phyloP scores from a whole-genome alignment of 2,329 filamentous ascomycete species.

The Ophiocordyceps camponoti-floridani region DNA sequence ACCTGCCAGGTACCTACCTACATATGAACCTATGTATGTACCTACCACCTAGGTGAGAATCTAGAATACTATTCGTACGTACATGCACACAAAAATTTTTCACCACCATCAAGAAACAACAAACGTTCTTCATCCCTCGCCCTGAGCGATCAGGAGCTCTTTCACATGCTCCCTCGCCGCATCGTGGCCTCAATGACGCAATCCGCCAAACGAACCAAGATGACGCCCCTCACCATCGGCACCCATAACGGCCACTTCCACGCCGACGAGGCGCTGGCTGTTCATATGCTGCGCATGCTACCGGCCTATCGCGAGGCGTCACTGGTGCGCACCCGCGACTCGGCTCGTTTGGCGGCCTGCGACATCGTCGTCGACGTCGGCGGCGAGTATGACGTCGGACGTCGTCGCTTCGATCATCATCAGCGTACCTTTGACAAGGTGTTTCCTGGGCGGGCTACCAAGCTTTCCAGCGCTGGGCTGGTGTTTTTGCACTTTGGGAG shows the following conservation, averaged over 20 bases:
- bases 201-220: conserved; percentile 73
- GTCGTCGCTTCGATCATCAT: conserved; percentile 87
- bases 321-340: conserved; percentile 78
- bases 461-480: conserved; percentile 82
- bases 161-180: conserved; percentile 13
- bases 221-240: conserved; percentile 46
- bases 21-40: too few relatives aligned
- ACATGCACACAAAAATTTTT: neutral
- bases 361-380: conserved; percentile 97
- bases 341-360: conserved; percentile 57
- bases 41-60: too few relatives aligned
- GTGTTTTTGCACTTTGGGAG: conserved; percentile 93
- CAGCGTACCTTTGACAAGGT: conserved; percentile 77
- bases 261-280: conserved; percentile 91
- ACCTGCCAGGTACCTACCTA: too few relatives aligned
- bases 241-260: conserved; percentile 99
- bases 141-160: neutral
- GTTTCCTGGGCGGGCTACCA: conserved; percentile 71
- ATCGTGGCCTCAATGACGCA: conserved; percentile 28
- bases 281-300: conserved; percentile 84
- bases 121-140: too few relatives aligned
- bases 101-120: too few relatives aligned
- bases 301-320: conserved; percentile 57
- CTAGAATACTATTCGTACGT: too few relatives aligned
- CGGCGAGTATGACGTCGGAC: conserved; percentile 66